These are phyloP conservation scores for Trichophyton equinum DNA, from an alignment of 2,329 filamentous ascomycete species.

Conservation along the genomic window DNA sequence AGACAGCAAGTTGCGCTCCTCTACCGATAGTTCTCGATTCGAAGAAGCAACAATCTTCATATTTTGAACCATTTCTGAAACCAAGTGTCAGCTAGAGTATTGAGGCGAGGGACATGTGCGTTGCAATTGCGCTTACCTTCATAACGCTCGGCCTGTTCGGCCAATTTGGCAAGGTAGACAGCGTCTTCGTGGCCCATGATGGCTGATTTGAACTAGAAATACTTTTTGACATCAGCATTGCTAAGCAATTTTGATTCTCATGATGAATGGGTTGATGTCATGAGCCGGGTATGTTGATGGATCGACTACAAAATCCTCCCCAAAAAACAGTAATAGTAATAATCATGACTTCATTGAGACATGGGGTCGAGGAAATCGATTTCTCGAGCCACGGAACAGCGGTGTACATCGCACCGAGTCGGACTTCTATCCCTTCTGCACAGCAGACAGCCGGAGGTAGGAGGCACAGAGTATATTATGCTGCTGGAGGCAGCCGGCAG, in stretches of 20 bases:
- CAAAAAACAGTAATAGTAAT: not conserved
- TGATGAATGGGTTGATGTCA: not conserved
- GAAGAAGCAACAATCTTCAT: slow-evolving; percentile 97
- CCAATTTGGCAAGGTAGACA: slow-evolving; percentile 99
- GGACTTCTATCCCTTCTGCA: not conserved
- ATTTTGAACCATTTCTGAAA: slow-evolving; percentile 95
- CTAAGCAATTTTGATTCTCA: not conserved
- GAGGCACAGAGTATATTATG: not conserved
- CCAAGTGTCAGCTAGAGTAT: slow-evolving; percentile 14
- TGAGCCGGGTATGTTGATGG: not conserved
- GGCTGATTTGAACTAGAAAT: slow-evolving; percentile 25
- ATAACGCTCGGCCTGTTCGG: slow-evolving; percentile 99
- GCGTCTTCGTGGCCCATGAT: slow-evolving; percentile 99
- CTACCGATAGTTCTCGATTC: slow-evolving; percentile 69
- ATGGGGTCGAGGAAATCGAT: not conserved
- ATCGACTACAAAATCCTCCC: not conserved
- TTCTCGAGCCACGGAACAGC: not conserved
- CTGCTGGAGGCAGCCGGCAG: not conserved
- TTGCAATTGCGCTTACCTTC: slow-evolving; percentile 55
- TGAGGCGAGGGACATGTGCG: not conserved
- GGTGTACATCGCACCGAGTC: not conserved
- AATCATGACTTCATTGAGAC: not conserved
- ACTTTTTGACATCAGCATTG: slow-evolving; percentile 4
- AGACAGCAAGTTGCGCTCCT: slow-evolving; percentile 94
- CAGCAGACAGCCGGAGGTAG: not conserved